These are phyloP conservation scores for Phylloporus sp. DNA, from an alignment of 768 basidiomycete genomes.

Conservation along the genomic window DNA sequence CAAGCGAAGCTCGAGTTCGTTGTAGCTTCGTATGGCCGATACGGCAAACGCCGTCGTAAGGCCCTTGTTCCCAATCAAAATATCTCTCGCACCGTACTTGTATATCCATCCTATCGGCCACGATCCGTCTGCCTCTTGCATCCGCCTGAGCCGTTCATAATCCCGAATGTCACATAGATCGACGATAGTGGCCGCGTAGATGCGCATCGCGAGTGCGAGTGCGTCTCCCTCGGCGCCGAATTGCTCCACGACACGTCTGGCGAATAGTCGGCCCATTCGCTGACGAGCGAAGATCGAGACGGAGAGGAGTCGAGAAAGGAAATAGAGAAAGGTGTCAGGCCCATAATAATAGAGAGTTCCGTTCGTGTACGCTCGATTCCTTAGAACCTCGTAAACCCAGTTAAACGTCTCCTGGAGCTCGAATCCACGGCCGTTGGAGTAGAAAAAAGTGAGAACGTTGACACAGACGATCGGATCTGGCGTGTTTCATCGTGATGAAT, in stretches of 20 bases:
- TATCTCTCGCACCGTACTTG: slow-evolving; percentile 3
- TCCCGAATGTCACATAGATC: slow-evolving; percentile 13
- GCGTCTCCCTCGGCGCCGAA: slow-evolving; percentile 19
- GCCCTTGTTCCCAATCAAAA: slow-evolving; percentile 16
- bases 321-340: slow-evolving; percentile 17
- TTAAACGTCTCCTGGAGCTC: slow-evolving; percentile 20
- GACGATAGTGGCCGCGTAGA: slow-evolving; percentile 9
- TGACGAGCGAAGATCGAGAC: slow-evolving; percentile 15
- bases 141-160: slow-evolving; percentile 11
- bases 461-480: slow-evolving; percentile 18
- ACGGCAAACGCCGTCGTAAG: slow-evolving; percentile 21
- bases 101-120: slow-evolving; percentile 22
- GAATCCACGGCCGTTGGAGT: slow-evolving; percentile 16
- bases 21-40: slow-evolving; percentile 13
- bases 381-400: slow-evolving; percentile 18
- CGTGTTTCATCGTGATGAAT: background rate
- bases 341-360: slow-evolving; percentile 20
- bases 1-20: slow-evolving; percentile 8
- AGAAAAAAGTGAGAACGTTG: slow-evolving; percentile 20
- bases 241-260: slow-evolving; percentile 11
- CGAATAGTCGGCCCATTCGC: slow-evolving; percentile 11
- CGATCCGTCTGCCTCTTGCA: slow-evolving; percentile 20
- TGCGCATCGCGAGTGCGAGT: slow-evolving; percentile 17
- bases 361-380: slow-evolving; percentile 19
- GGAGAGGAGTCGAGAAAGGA: slow-evolving; percentile 20